Conservation (phyloP, 108 stramenopile genomes). For the Seminavis robusta region DNA sequence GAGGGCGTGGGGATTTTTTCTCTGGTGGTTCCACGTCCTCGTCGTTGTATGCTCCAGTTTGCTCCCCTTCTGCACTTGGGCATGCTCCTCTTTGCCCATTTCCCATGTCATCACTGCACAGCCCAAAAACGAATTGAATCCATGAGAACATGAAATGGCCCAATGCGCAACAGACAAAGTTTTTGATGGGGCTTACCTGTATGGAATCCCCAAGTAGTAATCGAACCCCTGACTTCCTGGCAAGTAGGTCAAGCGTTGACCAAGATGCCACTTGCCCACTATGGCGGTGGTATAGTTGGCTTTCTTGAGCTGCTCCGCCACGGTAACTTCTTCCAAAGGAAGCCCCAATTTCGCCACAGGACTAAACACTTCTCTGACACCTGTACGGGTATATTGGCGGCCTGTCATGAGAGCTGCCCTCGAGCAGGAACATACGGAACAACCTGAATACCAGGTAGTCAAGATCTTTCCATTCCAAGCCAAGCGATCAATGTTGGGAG, state of each 20-base stretch:
- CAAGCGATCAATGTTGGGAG: constrained; percentile 44
- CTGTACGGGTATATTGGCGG: constrained; percentile 41
- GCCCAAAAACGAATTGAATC: too few relatives aligned
- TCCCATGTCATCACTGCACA: constrained; percentile 33
- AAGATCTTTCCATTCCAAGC: constrained; percentile 41
- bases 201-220: constrained; percentile 50
- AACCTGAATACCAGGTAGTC: constrained; percentile 49
- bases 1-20: not conserved
- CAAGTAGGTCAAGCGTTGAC: constrained; percentile 45
- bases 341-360: constrained; percentile 32
- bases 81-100: constrained; percentile 12
- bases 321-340: constrained; percentile 43
- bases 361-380: constrained; percentile 47
- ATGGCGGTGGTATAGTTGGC: constrained; percentile 53
- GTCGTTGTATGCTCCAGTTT: not conserved
- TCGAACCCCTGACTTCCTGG: constrained; percentile 67
- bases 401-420: constrained; percentile 56
- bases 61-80: not conserved
- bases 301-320: constrained; percentile 46
- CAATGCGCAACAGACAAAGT: too few relatives aligned
- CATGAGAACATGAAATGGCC: too few relatives aligned
- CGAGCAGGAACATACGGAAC: constrained; percentile 42
- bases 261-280: constrained; percentile 76
- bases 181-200: too few relatives aligned
- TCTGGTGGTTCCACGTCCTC: not conserved